Percentiles rank a stretch among this genome's conserved stretches.
These are phyloP conservation scores for Globisporangium perplexum DNA, from an alignment of 352 stramenopile genomes.

Conservation along the genomic window DNA sequence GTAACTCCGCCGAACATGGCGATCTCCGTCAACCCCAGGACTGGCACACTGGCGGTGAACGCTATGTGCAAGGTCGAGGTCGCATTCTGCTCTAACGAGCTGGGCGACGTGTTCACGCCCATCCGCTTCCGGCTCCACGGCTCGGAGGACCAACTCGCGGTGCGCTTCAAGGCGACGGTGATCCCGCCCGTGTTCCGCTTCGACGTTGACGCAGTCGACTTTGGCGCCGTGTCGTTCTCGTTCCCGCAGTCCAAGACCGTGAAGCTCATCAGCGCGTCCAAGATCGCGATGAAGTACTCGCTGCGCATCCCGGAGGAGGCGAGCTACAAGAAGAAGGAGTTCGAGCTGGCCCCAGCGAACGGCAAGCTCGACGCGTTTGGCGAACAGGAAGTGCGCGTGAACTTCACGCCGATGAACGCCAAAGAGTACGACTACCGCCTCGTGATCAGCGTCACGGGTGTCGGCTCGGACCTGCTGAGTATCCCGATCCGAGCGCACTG, in stretches of 20 bases:
- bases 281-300: conserved; percentile 89
- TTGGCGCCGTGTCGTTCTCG: conserved; percentile 89
- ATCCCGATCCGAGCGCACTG: conserved; percentile 89
- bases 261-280: conserved; percentile 91
- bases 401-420: conserved; percentile 85
- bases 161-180: conserved; percentile 86
- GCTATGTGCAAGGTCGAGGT: conserved; percentile 82
- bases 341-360: conserved; percentile 69
- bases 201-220: conserved; percentile 87
- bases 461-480: conserved; percentile 86
- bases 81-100: conserved; percentile 78
- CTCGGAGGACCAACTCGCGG: conserved; percentile 75
- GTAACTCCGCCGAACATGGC: conserved; percentile 22
- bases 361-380: conserved; percentile 81
- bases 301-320: conserved; percentile 91
- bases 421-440: conserved; percentile 92
- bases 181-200: conserved; percentile 94
- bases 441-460: conserved; percentile 86
- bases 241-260: conserved; percentile 75
- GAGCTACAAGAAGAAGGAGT: conserved; percentile 87
- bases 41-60: conserved; percentile 63
- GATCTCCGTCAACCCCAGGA: conserved; percentile 38
- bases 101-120: conserved; percentile 85
- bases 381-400: conserved; percentile 75
- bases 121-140: conserved; percentile 86